Base-by-base conservation (phyloP, 176 grass and related monocot species). In the Oryza australiensis region DNA sequence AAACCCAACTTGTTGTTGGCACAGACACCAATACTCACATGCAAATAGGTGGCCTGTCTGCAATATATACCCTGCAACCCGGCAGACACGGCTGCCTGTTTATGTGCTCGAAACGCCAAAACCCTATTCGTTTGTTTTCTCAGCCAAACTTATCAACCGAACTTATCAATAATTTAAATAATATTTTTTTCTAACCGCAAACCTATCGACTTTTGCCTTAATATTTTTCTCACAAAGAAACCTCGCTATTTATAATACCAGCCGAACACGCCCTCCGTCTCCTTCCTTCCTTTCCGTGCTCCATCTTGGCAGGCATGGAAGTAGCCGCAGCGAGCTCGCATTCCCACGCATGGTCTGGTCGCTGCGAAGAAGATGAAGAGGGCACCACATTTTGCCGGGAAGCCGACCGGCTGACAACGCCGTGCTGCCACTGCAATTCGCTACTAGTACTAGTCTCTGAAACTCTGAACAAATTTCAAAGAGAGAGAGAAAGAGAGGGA, bases 41-140 rank as follows among this genome's bases (percentile, higher is more conserved):
- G 79, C 40, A 81, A 77, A 85, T 72, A 5, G 3, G 27, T 8
- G 35, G 55, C 48, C 6, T 57, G 55, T 38, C 6, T 57, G 35
- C 62, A 78, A 7, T 20, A 72, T 74, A 76, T 43, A 22, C 75
- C 24, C 41, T 55, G 75, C 15, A 55, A 28, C 26, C 45, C 76
- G 38, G 22, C 35, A 69, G 78, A 77, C 87, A 86, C 82, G 87
- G 77, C 83, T 3, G 30, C 77, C 87, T 78, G 83, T 72, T 86
- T 55, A 33, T 28, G 2, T 73, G 66, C 66, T 73, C 83, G 27
- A 82, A 68, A 32, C 57, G 71, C 40, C 46, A 7, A 22, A 66
- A 55, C n/a, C n/a, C n/a, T n/a, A n/a, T n/a, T n/a, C n/a, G n/a
- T n/a, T n/a, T n/a, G n/a, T n/a, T n/a, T n/a, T n/a, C n/a, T n/a